These are phyloP conservation scores for Punica granatum DNA, from an alignment of 345 rosid genomes.

Conservation along the genomic window DNA sequence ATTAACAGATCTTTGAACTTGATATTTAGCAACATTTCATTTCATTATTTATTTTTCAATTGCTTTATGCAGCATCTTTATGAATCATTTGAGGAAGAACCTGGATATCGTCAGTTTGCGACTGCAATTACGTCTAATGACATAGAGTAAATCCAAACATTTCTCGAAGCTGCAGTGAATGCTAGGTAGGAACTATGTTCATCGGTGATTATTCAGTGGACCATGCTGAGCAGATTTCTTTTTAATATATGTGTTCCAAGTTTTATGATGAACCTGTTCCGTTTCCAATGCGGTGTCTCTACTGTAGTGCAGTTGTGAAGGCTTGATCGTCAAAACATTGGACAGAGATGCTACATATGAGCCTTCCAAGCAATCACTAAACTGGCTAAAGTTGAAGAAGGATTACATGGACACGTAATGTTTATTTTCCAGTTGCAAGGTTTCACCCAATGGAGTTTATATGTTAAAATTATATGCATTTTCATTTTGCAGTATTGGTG, in stretches of 20 bases:
- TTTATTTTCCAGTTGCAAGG: background rate
- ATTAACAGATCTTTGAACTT: background rate
- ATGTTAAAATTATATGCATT: conserved; percentile 6
- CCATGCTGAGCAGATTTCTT: background rate
- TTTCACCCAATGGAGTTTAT: background rate
- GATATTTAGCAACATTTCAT: no score
- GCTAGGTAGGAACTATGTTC: conserved; percentile 41
- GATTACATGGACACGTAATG: conserved; percentile 85
- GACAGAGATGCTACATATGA: conserved; percentile 91
- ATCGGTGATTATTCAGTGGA: background rate
- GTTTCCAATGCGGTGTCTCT: background rate
- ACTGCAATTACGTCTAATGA: conserved; percentile 77
- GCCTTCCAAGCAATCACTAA: conserved; percentile 84
- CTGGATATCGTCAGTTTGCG: conserved; percentile 82
- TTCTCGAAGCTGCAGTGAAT: conserved; percentile 81
- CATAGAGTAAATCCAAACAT: conserved; percentile 82
- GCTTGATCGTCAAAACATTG: conserved; percentile 89
- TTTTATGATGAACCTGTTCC: background rate
- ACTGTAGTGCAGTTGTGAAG: conserved; percentile 73
- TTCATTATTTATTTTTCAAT: background rate
- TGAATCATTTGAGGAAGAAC: conserved; percentile 71
- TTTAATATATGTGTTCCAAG: background rate
- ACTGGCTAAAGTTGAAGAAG: conserved; percentile 95
- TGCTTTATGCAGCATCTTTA: conserved; percentile 53
- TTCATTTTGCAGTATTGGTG: conserved; percentile 62